phyloP scores from a whole-genome alignment of 2,329 filamentous ascomycete genomes.

The Bipolaris victoriae region DNA sequence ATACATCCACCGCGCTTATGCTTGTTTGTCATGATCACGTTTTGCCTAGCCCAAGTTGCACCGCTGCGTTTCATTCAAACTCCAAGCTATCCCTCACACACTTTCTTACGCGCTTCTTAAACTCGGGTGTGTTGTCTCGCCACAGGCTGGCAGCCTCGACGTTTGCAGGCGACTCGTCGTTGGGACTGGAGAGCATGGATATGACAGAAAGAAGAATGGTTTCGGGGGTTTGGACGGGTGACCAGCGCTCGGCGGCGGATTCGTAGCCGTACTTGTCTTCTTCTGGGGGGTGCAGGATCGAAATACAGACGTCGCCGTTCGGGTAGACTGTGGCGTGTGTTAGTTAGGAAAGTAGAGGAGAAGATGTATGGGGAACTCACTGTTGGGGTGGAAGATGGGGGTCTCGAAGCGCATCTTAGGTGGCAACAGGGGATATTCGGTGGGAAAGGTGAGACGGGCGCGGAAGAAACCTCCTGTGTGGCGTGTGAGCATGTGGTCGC shows the following conservation, averaged over 20 bases:
- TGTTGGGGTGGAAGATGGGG: conserved; percentile 96
- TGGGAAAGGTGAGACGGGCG: conserved; percentile 91
- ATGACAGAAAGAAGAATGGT: conserved; percentile 97
- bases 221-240: conserved; percentile 94
- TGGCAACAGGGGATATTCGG: conserved; percentile 94
- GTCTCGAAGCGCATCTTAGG: conserved; percentile 95
- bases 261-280: conserved; percentile 99
- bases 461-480: conserved; percentile 82
- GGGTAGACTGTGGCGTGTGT: conserved; percentile 71
- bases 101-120: conserved; percentile 83
- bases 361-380: conserved; percentile 55
- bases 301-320: conserved; percentile 93
- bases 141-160: conserved; percentile 97
- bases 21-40: conserved; percentile 7
- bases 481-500: conserved; percentile 9
- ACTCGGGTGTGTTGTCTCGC: conserved; percentile 81
- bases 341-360: not conserved
- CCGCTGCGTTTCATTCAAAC: conserved; percentile 30
- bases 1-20: conserved; percentile 11
- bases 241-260: conserved; percentile 93
- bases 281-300: conserved; percentile 94
- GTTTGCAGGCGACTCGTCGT: conserved; percentile 95
- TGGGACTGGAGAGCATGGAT: conserved; percentile 97
- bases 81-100: conserved; percentile 68
- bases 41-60: not conserved